Percentiles rank a stretch among this genome's conserved stretches.
Conservation (phyloP, 2,329 filamentous ascomycete species). For the Fusarium newnesense region DNA sequence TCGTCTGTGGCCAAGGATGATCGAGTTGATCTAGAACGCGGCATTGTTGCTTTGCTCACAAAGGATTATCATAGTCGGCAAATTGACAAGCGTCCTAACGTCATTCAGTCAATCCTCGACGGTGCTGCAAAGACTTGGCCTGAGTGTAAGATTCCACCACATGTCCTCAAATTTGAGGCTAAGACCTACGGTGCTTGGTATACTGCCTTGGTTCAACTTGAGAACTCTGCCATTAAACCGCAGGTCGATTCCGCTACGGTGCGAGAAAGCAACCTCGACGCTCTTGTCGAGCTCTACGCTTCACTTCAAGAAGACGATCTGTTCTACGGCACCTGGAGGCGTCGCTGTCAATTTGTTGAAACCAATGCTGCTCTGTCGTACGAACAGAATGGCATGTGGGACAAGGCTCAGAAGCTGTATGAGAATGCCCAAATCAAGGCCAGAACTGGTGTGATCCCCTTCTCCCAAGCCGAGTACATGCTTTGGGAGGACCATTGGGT, state of each 20-base stretch:
- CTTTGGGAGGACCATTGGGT: conserved; percentile 99
- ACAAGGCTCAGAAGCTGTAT: conserved; percentile 97
- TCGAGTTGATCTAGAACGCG: conserved; percentile 87
- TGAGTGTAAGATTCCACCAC: conserved; percentile 90
- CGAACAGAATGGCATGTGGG: conserved; percentile 99
- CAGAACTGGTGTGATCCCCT: conserved; percentile 92
- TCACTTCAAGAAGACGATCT: conserved; percentile 93
- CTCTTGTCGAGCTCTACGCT: conserved; percentile 92
- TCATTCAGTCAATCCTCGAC: conserved; percentile 90
- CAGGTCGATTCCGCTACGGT: conserved; percentile 85
- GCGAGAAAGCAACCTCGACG: conserved; percentile 94
- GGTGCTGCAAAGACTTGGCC: conserved; percentile 87
- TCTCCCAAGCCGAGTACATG: conserved; percentile 97
- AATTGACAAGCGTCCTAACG: conserved; percentile 94
- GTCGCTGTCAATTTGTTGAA: conserved; percentile 95
- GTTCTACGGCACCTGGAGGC: conserved; percentile 97
- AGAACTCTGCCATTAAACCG: conserved; percentile 87
- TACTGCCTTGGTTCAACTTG: conserved; percentile 88
- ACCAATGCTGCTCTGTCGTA: conserved; percentile 97
- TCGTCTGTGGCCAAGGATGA: conserved; percentile 88
- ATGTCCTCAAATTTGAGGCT: conserved; percentile 94
- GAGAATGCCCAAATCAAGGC: conserved; percentile 98
- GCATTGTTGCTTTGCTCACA: conserved; percentile 87
- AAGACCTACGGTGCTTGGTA: conserved; percentile 98
- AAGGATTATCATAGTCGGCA: conserved; percentile 97